These are phyloP conservation scores for Schoenoplectus triqueter DNA, from an alignment of 202 grass and related monocot genomes.

Conservation along the genomic window DNA sequence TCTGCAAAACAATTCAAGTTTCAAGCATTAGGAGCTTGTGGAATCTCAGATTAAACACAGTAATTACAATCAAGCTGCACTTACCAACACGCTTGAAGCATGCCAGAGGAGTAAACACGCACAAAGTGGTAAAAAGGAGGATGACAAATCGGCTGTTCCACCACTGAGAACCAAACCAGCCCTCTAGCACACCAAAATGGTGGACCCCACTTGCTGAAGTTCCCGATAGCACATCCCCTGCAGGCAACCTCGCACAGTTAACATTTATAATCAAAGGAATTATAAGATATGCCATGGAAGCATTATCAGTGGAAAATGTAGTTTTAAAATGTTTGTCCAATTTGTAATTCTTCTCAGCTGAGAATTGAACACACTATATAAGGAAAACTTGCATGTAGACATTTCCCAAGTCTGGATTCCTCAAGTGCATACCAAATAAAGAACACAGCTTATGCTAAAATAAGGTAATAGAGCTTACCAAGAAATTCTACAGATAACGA, in stretches of 20 bases:
- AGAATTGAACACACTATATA: background rate
- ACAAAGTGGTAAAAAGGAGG: slow-evolving; percentile 65
- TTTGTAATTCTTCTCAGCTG: background rate
- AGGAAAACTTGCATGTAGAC: background rate
- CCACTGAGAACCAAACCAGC: slow-evolving; percentile 89
- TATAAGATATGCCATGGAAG: slow-evolving; percentile 1
- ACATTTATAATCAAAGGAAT: background rate
- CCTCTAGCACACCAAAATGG: slow-evolving; percentile 87
- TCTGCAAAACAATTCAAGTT: slow-evolving; percentile 55
- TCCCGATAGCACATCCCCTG: slow-evolving; percentile 93
- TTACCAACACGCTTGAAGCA: slow-evolving; percentile 85
- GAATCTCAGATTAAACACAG: background rate
- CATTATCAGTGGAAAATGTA: background rate
- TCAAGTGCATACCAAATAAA: background rate
- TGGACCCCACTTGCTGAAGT: slow-evolving; percentile 66
- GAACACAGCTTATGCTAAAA: background rate
- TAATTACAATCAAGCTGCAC: slow-evolving; percentile 28
- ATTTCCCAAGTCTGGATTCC: background rate
- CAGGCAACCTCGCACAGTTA: background rate
- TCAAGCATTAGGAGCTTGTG: background rate
- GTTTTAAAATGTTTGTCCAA: background rate
- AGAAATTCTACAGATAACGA: background rate
- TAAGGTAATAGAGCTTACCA: background rate
- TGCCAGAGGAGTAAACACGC: slow-evolving; percentile 71
- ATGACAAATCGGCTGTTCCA: slow-evolving; percentile 89